These are phyloP conservation scores for Metschnikowia continentalis DNA, from an alignment of 805 yeast genomes.

Conservation along the genomic window DNA sequence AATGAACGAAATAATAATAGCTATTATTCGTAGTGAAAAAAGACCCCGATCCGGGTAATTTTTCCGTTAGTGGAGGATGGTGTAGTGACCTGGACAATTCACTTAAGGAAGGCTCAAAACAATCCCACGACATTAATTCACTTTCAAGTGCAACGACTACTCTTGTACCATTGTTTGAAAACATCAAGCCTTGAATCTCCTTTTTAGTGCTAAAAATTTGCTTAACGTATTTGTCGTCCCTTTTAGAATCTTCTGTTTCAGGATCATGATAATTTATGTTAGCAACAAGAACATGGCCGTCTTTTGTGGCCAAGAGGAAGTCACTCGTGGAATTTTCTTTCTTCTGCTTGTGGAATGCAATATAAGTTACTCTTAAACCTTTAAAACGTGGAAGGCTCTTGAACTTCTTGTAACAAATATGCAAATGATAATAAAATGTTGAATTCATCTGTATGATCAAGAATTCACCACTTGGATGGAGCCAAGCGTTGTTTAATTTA, in stretches of 20 bases:
- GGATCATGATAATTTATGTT: conserved; percentile 28
- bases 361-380: conserved; percentile 32
- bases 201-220: conserved; percentile 20
- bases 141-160: conserved; percentile 21
- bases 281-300: conserved; percentile 27
- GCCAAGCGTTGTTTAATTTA: conserved; percentile 29
- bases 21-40: background rate
- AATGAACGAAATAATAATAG: conserved; percentile 9
- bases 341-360: conserved; percentile 19
- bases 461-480: conserved; percentile 35
- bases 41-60: background rate
- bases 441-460: conserved; percentile 27
- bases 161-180: conserved; percentile 20
- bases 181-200: conserved; percentile 18
- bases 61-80: conserved; percentile 3
- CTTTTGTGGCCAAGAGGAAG: conserved; percentile 27
- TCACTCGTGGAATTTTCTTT: conserved; percentile 24
- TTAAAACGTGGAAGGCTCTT: conserved; percentile 45
- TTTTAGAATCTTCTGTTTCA: conserved; percentile 23
- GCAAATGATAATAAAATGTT: conserved; percentile 38
- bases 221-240: conserved; percentile 35
- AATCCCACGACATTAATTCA: conserved; percentile 29
- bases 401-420: conserved; percentile 37
- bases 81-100: conserved; percentile 28
- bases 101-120: conserved; percentile 26